Percentiles rank a stretch among this genome's conserved stretches.
These are phyloP conservation scores for Neopestalotiopsis rosae DNA, from an alignment of 2,329 filamentous ascomycete genomes.

Conservation along the genomic window DNA sequence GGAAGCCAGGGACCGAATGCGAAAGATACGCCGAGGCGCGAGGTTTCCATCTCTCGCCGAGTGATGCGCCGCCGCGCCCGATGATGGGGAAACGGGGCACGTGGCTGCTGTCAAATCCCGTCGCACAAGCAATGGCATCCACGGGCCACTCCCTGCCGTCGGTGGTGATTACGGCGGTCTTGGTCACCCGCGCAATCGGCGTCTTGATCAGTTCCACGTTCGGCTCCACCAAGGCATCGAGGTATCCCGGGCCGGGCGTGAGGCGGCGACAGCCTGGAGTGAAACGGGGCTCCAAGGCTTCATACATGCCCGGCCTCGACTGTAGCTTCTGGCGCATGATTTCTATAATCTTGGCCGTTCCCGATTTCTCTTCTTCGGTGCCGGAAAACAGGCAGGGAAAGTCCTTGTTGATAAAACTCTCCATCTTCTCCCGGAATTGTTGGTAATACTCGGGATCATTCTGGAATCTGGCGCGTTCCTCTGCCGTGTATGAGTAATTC, in stretches of 20 bases:
- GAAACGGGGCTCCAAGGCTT: neutral
- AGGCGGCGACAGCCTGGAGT: conserved; percentile 3
- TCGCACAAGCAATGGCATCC: conserved; percentile 4
- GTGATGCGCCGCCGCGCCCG: neutral
- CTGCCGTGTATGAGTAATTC: conserved; percentile 24
- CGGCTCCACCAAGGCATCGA: neutral
- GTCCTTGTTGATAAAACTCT: conserved; percentile 11
- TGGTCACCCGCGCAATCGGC: neutral
- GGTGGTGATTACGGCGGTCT: neutral
- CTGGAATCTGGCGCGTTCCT: neutral
- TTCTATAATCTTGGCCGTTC: neutral
- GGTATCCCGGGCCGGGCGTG: conserved; percentile 2
- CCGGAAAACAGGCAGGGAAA: neutral
- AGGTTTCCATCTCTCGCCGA: neutral
- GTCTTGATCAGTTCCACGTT: neutral
- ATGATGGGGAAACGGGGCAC: neutral
- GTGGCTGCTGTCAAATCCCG: conserved; percentile 5
- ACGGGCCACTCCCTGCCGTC: neutral
- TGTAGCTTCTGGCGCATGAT: neutral
- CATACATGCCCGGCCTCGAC: neutral
- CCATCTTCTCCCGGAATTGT: neutral
- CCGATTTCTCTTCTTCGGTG: neutral
- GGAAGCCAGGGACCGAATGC: neutral
- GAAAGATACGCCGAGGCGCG: conserved; percentile 4
- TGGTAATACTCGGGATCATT: neutral